Evolutionary conservation across 2,329 filamentous ascomycete species (phyloP).

Genomic region (Verticillium dahliae): DNA sequence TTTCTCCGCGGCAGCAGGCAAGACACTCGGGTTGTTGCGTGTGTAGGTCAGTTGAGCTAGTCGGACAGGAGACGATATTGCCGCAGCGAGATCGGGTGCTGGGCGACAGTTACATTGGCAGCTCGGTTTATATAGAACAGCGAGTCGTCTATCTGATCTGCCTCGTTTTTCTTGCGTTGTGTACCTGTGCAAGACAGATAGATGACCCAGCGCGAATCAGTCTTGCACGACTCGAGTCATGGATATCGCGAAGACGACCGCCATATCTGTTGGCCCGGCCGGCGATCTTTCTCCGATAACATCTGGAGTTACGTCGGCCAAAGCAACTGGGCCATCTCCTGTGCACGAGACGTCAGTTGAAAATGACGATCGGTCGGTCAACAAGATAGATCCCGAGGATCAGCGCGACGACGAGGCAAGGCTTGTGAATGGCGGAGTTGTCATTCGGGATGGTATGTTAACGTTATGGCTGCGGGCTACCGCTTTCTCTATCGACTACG

Average conservation of each 20-base stretch:
- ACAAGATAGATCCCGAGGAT: neutral
- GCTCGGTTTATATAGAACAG: neutral
- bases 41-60: neutral
- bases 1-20: neutral
- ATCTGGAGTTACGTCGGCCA: neutral
- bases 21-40: neutral
- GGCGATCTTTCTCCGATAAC: neutral
- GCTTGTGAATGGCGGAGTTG: slow-evolving; percentile 4
- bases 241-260: neutral
- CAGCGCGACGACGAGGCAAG: slow-evolving; percentile 1
- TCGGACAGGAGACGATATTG: neutral
- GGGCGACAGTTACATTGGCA: neutral
- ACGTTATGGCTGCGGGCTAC: neutral
- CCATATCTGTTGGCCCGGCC: neutral
- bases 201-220: neutral
- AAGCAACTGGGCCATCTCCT: neutral
- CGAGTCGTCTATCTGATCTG: neutral
- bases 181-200: neutral
- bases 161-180: neutral
- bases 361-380: neutral
- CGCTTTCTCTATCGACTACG: neutral
- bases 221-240: neutral
- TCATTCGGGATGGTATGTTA: neutral
- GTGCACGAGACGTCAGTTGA: neutral
- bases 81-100: neutral